A percentile compares a stretch with the other conserved stretches of the same genome.
Evolutionary conservation across 163 green algal species (phyloP).

Genomic region (Prototheca cutis): DNA sequence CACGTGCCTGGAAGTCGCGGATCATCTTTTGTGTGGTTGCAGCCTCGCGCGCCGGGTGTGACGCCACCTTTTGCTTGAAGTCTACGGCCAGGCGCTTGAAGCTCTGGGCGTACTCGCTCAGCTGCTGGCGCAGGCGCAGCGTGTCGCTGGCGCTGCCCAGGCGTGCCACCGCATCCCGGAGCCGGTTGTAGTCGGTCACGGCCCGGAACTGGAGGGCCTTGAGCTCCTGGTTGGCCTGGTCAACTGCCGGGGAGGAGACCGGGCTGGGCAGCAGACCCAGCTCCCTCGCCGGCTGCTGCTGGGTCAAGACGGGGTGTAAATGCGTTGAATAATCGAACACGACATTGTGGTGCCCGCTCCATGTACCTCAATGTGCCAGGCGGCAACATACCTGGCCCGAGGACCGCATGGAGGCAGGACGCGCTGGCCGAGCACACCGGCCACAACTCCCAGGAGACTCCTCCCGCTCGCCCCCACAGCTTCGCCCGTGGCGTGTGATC

Average conservation of each 20-base stretch:
- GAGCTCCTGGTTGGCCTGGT: constrained; percentile 16
- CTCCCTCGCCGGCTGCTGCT: not conserved
- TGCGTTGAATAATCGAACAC: too few species aligned
- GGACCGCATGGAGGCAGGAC: too few species aligned
- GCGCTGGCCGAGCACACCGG: too few species aligned
- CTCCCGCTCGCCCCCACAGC: too few species aligned
- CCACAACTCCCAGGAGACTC: too few species aligned
- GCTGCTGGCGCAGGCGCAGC: constrained; percentile 24
- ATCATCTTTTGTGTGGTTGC: constrained; percentile 39
- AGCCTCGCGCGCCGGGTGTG: constrained; percentile 22
- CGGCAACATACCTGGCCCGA: too few species aligned
- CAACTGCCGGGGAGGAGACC: not conserved
- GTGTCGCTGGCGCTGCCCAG: constrained; percentile 33
- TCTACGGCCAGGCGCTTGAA: constrained; percentile 18
- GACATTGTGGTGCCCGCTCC: too few species aligned
- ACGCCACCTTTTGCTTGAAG: constrained; percentile 9
- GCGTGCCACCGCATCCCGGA: constrained; percentile 29
- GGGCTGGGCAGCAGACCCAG: not conserved
- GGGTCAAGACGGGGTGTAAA: too few species aligned
- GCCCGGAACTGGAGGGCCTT: constrained; percentile 23
- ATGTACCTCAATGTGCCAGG: too few species aligned
- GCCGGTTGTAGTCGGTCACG: constrained; percentile 27
- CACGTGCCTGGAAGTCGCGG: constrained; percentile 32
- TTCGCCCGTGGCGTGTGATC: too few species aligned
- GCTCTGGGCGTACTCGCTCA: constrained; percentile 5